Conservation (phyloP, 2,329 filamentous ascomycete genomes). For the Sclerotinia spermophila region DNA sequence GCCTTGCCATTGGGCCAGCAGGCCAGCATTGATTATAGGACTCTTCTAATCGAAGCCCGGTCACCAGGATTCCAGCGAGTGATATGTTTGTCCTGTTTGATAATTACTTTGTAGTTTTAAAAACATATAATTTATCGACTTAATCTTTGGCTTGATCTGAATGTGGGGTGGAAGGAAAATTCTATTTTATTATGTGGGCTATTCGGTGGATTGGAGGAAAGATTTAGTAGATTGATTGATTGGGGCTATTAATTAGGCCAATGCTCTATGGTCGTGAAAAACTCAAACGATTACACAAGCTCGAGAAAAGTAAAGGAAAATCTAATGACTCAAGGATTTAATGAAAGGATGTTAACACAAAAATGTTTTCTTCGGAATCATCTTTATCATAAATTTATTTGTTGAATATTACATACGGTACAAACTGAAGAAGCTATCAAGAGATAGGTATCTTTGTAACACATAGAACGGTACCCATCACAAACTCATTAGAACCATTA, state of each 20-base stretch:
- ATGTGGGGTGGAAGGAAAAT: neutral
- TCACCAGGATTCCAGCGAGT: too few species aligned
- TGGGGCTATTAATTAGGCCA: neutral
- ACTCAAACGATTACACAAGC: too few species aligned
- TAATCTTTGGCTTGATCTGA: neutral
- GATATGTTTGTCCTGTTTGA: neutral
- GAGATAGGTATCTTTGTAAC: neutral
- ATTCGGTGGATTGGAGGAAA: neutral
- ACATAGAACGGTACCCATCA: neutral
- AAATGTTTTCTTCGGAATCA: neutral
- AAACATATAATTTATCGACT: neutral
- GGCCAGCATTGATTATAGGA: too few species aligned
- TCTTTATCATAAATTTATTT: neutral
- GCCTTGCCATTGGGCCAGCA: slow-evolving; percentile 22
- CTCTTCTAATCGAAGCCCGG: too few species aligned
- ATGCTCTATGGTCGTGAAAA: too few species aligned
- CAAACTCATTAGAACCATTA: neutral
- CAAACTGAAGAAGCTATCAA: neutral
- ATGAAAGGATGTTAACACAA: neutral
- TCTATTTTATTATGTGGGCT: neutral
- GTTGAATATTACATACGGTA: neutral
- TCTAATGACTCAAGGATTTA: neutral
- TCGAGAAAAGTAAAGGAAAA: too few species aligned
- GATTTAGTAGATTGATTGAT: too few species aligned
- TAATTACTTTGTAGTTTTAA: neutral